phyloP scores from a whole-genome alignment of 495 filamentous ascomycete species.

The Tuber borchii region DNA sequence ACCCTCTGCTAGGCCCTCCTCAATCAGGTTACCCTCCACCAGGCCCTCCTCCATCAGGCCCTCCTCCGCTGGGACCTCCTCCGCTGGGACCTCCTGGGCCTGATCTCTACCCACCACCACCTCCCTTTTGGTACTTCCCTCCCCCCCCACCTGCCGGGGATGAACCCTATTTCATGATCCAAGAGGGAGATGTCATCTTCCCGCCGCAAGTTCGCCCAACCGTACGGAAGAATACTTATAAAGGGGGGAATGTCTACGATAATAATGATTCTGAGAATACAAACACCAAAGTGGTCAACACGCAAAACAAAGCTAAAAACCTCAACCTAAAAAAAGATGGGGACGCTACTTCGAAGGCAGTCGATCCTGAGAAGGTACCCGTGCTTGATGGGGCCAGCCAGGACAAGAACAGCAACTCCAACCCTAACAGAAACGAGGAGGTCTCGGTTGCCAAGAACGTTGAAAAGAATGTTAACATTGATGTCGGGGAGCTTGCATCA shows the following conservation, averaged over 20 bases:
- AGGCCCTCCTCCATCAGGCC: slow-evolving; percentile 2
- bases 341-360: not conserved
- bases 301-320: slow-evolving; percentile 25
- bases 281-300: slow-evolving; percentile 20
- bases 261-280: slow-evolving; percentile 20
- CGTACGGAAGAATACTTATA: slow-evolving; percentile 16
- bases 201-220: slow-evolving; percentile 17
- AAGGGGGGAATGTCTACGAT: slow-evolving; percentile 38
- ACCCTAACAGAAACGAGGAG: slow-evolving; percentile 42
- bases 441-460: slow-evolving; percentile 34
- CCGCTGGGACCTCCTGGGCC: slow-evolving; percentile 3
- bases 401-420: slow-evolving; percentile 14
- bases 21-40: not conserved
- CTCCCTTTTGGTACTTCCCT: slow-evolving; percentile 10
- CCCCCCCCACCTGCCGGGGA: slow-evolving; percentile 5
- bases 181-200: slow-evolving; percentile 10
- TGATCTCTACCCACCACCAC: not conserved
- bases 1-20: no score
- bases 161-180: slow-evolving; percentile 9
- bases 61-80: slow-evolving; percentile 16
- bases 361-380: not conserved
- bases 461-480: slow-evolving; percentile 38
- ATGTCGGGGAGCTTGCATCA: slow-evolving; percentile 39
- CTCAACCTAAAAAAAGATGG: slow-evolving; percentile 12
- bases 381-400: not conserved